Conservation (phyloP, 2,329 filamentous ascomycete species). For the Chaetomium sp. region DNA sequence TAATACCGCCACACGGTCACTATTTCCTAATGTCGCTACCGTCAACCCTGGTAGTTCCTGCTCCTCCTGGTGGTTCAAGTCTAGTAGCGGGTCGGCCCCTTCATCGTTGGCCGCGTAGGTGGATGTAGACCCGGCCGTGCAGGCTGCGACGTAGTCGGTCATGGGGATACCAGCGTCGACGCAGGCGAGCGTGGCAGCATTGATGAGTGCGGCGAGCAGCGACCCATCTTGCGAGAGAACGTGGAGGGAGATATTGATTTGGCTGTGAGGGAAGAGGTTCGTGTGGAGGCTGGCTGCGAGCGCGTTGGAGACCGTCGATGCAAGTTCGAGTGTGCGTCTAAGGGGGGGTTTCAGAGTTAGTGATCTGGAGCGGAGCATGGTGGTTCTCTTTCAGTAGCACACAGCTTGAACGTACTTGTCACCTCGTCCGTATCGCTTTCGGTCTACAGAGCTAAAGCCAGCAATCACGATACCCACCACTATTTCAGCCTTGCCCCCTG, state of each 20-base stretch:
- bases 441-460: conserved; percentile 80
- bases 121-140: conserved; percentile 75
- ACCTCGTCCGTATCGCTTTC: conserved; percentile 65
- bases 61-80: conserved; percentile 74
- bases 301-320: conserved; percentile 69
- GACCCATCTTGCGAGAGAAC: conserved; percentile 87
- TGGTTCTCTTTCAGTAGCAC: too few relatives aligned
- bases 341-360: neutral
- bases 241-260: conserved; percentile 76
- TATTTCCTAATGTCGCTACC: conserved; percentile 68
- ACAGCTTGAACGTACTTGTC: conserved; percentile 59
- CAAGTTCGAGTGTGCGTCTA: conserved; percentile 75
- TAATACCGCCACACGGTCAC: conserved; percentile 69
- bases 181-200: conserved; percentile 83
- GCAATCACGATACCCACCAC: conserved; percentile 78
- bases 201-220: conserved; percentile 81
- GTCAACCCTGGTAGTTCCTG: conserved; percentile 85
- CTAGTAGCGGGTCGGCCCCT: conserved; percentile 67
- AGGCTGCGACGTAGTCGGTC: conserved; percentile 83
- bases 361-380: neutral
- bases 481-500: conserved; percentile 51
- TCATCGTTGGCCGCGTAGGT: conserved; percentile 60
- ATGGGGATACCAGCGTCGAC: conserved; percentile 95
- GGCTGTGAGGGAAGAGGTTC: conserved; percentile 81
- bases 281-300: conserved; percentile 75